Base-by-base conservation (phyloP, 2,329 filamentous ascomycete species). In the Elsinoe fawcettii region DNA sequence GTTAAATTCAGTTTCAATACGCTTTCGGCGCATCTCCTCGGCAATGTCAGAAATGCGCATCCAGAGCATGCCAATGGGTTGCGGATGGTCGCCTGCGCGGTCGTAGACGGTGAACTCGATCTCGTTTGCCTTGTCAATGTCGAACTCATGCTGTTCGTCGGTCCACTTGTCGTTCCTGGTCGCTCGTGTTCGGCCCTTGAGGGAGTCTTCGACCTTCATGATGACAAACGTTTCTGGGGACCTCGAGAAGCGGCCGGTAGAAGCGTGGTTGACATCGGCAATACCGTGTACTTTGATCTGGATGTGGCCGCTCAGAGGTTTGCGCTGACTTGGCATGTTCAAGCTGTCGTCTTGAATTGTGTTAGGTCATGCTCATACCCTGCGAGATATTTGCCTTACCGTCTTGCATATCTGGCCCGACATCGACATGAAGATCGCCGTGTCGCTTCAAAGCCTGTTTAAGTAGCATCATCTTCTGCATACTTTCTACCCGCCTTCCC, bases 101-200 rank as follows among this genome's bases (percentile, higher is more conserved):
- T 99, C 93, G 72, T 99, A 99, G 9, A 99, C 91, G 0, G 90
- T 97, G 56, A 99, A 82, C 70, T 99, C 93, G 60, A 99, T 90
- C 73, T 99, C 93, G 72, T 99, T 99, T 55, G 93, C 93, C 76
- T 97, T 97, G 74, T 97, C 92, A 58, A 99, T 93, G 62, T 93
- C 89, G 60, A 99, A 86, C 59, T 85, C 90, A 71, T 96, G 93
- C 34, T 85, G 82, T 73, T 99, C 93, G 64, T 90, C 88, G 41
- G 90, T 85, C 92, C 92, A 99, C 66, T 84, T 84, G 72, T 99
- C 93, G 60, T 80, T 95, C 58, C 91, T 81, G 8, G 91, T 90
- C 1, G 87, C 81, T 70, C 84, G 89, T 22, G 93, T 99, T 63
- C 90, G 83, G 39, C 90, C 91, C 66, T 95, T 90, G 61, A 96